phyloP scores from a whole-genome alignment of 1,284 basidiomycete species.

The Fomitopsis pinicola region DNA sequence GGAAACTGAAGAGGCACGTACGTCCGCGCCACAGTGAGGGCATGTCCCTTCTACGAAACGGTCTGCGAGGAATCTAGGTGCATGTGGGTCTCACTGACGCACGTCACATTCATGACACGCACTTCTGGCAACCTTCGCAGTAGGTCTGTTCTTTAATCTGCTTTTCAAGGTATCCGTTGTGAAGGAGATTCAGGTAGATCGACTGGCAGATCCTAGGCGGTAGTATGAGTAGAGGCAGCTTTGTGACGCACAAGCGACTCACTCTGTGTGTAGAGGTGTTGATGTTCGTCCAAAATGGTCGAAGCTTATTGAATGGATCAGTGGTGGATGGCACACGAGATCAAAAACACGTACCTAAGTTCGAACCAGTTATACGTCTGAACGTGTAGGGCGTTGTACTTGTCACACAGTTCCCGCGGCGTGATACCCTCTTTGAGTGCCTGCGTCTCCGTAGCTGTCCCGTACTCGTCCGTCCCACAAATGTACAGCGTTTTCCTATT shows the following conservation, averaged over 20 bases:
- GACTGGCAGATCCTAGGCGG: constrained; percentile 77
- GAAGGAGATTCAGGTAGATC: constrained; percentile 80
- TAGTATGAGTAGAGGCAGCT: neutral
- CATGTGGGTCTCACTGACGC: constrained; percentile 7
- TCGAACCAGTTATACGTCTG: constrained; percentile 97
- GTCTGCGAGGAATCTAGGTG: constrained; percentile 82
- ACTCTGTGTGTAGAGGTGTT: constrained; percentile 88
- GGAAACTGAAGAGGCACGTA: constrained; percentile 24
- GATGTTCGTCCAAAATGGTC: constrained; percentile 98
- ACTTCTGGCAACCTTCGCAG: constrained; percentile 88
- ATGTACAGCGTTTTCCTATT: constrained; percentile 79
- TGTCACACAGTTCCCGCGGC: constrained; percentile 88
- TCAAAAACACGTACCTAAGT: constrained; percentile 51
- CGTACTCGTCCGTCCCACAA: constrained; percentile 99
- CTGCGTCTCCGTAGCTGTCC: constrained; percentile 97
- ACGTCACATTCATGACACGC: constrained; percentile 16
- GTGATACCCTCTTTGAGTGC: constrained; percentile 92
- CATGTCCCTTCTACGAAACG: constrained; percentile 94
- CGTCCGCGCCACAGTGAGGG: constrained; percentile 85
- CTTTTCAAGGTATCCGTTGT: constrained; percentile 73
- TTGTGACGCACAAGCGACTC: constrained; percentile 18
- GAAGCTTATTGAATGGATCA: constrained; percentile 56
- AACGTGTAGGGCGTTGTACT: constrained; percentile 87
- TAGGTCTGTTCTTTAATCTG: constrained; percentile 91
- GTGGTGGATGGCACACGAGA: neutral